phyloP scores from a whole-genome alignment of 805 yeast genomes.

The Yarrowia alimentaria region DNA sequence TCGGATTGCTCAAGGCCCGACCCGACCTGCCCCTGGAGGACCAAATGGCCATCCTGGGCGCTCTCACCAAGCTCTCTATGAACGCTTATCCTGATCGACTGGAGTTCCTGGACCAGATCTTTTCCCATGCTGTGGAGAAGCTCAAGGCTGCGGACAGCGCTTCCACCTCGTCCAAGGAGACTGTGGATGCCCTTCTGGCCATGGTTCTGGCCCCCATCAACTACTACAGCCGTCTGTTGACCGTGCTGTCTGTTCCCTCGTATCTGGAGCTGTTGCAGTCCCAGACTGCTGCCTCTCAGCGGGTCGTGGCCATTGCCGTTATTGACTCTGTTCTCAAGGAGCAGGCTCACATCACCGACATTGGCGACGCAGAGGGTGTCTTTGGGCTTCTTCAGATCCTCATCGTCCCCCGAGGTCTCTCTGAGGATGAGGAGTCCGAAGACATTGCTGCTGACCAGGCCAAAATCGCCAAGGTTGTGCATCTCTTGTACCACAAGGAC shows the following conservation, averaged over 20 bases:
- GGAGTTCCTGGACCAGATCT: conserved; percentile 60
- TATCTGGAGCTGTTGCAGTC: conserved; percentile 56
- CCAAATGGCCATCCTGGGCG: conserved; percentile 59
- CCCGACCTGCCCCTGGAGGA: conserved; percentile 70
- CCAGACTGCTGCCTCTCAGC: conserved; percentile 54
- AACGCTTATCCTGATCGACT: conserved; percentile 63
- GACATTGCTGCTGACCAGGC: conserved; percentile 38
- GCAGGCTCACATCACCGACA: conserved; percentile 38
- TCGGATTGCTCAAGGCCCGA: conserved; percentile 53
- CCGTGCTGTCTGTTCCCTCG: conserved; percentile 44
- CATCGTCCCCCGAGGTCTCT: conserved; percentile 40
- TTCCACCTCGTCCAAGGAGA: conserved; percentile 35
- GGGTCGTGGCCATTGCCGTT: conserved; percentile 58
- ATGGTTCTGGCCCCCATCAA: conserved; percentile 41
- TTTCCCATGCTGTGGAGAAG: conserved; percentile 48
- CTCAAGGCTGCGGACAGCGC: conserved; percentile 34
- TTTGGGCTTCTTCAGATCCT: conserved; percentile 58
- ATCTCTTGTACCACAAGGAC: conserved; percentile 55
- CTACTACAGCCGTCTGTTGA: conserved; percentile 35
- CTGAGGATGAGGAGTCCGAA: conserved; percentile 30
- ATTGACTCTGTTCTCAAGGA: conserved; percentile 52
- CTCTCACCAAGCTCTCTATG: conserved; percentile 63
- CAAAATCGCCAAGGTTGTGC: conserved; percentile 63
- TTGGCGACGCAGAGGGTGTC: conserved; percentile 56
- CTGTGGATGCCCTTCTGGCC: conserved; percentile 36